A percentile compares a stretch with the other conserved stretches of the same genome.
Evolutionary conservation across 768 basidiomycete genomes (phyloP).

Genomic region (Cantharellus cinnabarinus): DNA sequence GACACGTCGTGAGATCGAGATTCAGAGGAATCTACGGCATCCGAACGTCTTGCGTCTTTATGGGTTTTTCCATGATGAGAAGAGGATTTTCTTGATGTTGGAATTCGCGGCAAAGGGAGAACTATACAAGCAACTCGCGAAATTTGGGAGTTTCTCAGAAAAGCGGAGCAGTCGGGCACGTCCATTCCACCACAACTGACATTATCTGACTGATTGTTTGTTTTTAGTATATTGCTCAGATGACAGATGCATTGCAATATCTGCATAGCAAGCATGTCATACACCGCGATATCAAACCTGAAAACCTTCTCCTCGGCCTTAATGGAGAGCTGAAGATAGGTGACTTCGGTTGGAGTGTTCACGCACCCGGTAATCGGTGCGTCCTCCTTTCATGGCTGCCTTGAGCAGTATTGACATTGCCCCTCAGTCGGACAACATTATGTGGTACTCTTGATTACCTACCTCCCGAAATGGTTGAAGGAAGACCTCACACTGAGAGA

Average conservation of each 20-base stretch:
- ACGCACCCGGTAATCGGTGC: constrained; percentile 69
- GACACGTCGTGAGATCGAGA: constrained; percentile 92
- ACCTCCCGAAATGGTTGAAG: constrained; percentile 49
- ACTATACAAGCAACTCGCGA: constrained; percentile 85
- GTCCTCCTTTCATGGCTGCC: background rate
- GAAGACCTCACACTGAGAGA: constrained; percentile 21
- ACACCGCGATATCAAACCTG: constrained; percentile 97
- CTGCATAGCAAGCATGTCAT: constrained; percentile 93
- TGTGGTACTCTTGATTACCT: constrained; percentile 95
- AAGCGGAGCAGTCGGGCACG: constrained; percentile 45
- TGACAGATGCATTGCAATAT: constrained; percentile 89
- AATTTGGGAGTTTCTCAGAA: constrained; percentile 73
- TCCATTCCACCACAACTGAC: constrained; percentile 1
- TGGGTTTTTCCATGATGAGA: constrained; percentile 95
- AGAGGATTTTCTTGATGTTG: constrained; percentile 93
- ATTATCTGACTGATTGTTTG: background rate
- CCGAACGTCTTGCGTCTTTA: constrained; percentile 87
- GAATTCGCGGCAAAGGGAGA: constrained; percentile 97
- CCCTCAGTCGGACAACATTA: constrained; percentile 48
- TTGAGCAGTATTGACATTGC: background rate
- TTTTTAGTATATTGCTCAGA: constrained; percentile 76
- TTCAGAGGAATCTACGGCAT: constrained; percentile 87
- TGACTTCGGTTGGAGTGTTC: constrained; percentile 97
- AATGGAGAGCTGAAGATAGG: constrained; percentile 96
- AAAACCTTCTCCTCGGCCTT: constrained; percentile 84